phyloP scores from a whole-genome alignment of 176 grass and related monocot genomes.

The Dactylis glomerata region DNA sequence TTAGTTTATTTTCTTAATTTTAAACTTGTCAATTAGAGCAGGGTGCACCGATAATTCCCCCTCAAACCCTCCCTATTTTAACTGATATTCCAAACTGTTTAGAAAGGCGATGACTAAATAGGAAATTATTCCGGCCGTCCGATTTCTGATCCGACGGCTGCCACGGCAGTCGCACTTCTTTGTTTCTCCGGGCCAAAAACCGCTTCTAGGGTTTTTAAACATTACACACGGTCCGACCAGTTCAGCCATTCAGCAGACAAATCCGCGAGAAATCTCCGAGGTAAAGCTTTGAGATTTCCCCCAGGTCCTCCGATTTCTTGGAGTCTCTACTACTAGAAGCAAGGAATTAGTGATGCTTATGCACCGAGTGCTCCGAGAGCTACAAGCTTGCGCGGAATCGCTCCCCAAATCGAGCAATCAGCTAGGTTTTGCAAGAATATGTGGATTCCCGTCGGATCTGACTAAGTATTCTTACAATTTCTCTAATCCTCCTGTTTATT shows the following conservation, averaged over 20 bases:
- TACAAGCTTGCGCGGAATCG: slow-evolving; percentile 17
- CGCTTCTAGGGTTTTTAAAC: slow-evolving; percentile 11
- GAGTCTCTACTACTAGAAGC: neutral
- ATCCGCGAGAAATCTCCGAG: neutral
- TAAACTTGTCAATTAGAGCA: no score
- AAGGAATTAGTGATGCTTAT: slow-evolving; percentile 29
- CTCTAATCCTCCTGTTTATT: neutral
- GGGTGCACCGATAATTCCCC: no score
- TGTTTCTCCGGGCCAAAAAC: neutral
- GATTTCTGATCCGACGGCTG: neutral
- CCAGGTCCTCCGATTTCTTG: neutral
- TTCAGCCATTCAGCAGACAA: neutral
- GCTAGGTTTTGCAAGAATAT: slow-evolving; percentile 14
- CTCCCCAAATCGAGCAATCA: slow-evolving; percentile 15
- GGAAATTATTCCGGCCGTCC: neutral
- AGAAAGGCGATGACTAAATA: neutral
- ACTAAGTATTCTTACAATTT: neutral
- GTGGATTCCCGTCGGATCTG: slow-evolving; percentile 16
- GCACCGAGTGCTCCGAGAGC: neutral
- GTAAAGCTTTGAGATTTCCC: neutral
- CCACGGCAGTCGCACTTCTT: neutral
- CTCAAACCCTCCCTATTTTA: no score
- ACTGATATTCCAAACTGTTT: neutral
- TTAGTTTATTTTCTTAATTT: no score
- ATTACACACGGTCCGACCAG: neutral